Percentiles rank a stretch among this genome's conserved stretches.
Evolutionary conservation across 1,284 basidiomycete genomes (phyloP).

Genomic region (Malassezia equina): DNA sequence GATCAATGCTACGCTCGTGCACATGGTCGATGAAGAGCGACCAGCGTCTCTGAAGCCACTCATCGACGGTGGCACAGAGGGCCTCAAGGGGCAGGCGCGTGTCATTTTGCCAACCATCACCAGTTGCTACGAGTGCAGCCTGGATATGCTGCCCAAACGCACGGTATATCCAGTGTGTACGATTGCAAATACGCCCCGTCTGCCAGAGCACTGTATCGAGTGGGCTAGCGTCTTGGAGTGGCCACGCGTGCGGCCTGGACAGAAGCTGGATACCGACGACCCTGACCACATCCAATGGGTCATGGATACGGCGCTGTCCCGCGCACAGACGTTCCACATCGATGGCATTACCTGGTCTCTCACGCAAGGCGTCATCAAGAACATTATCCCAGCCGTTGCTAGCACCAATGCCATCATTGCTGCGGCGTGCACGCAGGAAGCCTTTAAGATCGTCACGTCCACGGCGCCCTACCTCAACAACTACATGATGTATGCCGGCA

Average conservation of each 20-base stretch:
- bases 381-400: constrained; percentile 79
- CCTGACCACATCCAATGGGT: constrained; percentile 95
- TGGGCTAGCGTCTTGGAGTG: constrained; percentile 99
- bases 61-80: constrained; percentile 97
- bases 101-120: constrained; percentile 92
- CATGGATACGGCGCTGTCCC: constrained; percentile 59
- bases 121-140: constrained; percentile 94
- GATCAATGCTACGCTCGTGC: constrained; percentile 96
- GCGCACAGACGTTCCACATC: constrained; percentile 87
- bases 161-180: constrained; percentile 97
- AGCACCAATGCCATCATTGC: constrained; percentile 46
- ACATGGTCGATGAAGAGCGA: constrained; percentile 69
- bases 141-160: constrained; percentile 95
- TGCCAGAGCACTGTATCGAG: constrained; percentile 98
- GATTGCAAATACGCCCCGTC: constrained; percentile 92
- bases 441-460: constrained; percentile 94
- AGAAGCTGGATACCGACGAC: constrained; percentile 58
- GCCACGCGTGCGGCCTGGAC: constrained; percentile 60
- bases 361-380: constrained; percentile 98
- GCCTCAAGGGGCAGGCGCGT: constrained; percentile 97
- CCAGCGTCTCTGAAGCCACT: constrained; percentile 92
- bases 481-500: constrained; percentile 83
- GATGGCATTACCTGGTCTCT: constrained; percentile 95
- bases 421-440: constrained; percentile 95
- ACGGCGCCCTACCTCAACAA: constrained; percentile 90